A percentile compares a stretch with the other conserved stretches of the same genome.
These are phyloP conservation scores for Mrakia blollopis DNA, from an alignment of 768 basidiomycete genomes.

Conservation along the genomic window DNA sequence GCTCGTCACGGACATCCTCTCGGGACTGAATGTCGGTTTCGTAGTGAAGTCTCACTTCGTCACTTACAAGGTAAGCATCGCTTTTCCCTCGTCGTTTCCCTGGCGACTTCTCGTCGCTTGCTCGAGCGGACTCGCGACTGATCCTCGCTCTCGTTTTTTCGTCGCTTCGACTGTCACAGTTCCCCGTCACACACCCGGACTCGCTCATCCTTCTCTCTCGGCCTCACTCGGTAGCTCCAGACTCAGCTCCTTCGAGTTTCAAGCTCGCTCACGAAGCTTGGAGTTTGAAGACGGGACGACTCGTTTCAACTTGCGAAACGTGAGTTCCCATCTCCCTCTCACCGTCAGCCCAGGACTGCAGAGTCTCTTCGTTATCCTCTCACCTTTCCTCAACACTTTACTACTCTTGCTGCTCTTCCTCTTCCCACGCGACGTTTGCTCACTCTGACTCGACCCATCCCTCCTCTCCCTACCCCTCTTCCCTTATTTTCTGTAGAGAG, in stretches of 20 bases:
- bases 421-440: no score
- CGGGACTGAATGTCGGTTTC: slow-evolving; percentile 20
- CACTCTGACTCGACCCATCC: no score
- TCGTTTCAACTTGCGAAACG: slow-evolving; percentile 30
- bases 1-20: slow-evolving; percentile 2
- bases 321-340: background rate
- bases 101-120: background rate
- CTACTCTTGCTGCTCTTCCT: background rate
- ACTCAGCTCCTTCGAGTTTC: slow-evolving; percentile 21
- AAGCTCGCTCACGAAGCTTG: slow-evolving; percentile 17
- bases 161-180: background rate
- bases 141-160: background rate
- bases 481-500: background rate
- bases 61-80: slow-evolving; percentile 20
- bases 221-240: slow-evolving; percentile 9
- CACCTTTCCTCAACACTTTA: no score
- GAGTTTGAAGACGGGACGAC: slow-evolving; percentile 23
- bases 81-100: background rate
- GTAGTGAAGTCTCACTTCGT: slow-evolving; percentile 29
- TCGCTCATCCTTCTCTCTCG: slow-evolving; percentile 13
- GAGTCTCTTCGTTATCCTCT: background rate
- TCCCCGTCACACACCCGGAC: slow-evolving; percentile 25
- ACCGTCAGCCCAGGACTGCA: no score
- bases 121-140: background rate
- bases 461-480: background rate